phyloP scores from a whole-genome alignment of 2,329 filamentous ascomycete genomes.

The Phialemonium atrogriseum region DNA sequence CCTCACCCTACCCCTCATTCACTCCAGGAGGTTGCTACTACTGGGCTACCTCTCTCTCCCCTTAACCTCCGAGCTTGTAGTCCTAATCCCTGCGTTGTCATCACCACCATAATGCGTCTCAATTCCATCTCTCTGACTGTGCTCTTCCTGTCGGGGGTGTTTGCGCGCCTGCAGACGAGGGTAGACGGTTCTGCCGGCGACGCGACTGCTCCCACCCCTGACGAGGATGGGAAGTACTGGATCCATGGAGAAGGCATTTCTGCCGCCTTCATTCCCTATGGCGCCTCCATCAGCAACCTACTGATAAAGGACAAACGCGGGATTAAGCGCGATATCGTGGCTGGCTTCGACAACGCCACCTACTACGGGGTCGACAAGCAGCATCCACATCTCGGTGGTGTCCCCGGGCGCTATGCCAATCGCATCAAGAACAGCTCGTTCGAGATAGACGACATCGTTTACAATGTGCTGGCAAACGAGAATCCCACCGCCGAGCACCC shows the following conservation, averaged over 20 bases:
- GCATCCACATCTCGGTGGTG: slow-evolving; percentile 64
- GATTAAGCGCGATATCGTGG: slow-evolving; percentile 60
- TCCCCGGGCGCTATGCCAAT: slow-evolving; percentile 73
- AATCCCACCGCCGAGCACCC: slow-evolving; percentile 43
- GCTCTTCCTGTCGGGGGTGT: slow-evolving; percentile 20
- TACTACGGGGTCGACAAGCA: slow-evolving; percentile 57
- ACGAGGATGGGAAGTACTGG: slow-evolving; percentile 62
- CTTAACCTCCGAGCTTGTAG: no score
- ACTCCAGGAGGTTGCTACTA: no score
- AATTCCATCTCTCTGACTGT: slow-evolving; percentile 14
- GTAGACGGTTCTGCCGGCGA: no score
- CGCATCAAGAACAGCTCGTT: slow-evolving; percentile 73
- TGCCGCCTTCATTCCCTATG: slow-evolving; percentile 65
- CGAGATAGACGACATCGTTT: slow-evolving; percentile 53
- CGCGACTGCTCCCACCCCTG: slow-evolving; percentile 24
- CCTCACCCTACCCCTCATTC: no score
- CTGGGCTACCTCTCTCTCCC: no score
- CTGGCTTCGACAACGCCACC: slow-evolving; percentile 67
- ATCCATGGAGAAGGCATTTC: slow-evolving; percentile 58
- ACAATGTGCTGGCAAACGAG: slow-evolving; percentile 55
- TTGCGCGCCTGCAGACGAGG: slow-evolving; percentile 11
- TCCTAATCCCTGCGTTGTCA: no score
- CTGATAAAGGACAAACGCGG: slow-evolving; percentile 63
- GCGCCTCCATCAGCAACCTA: slow-evolving; percentile 64
- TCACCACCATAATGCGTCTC: slow-evolving; percentile 2